Percentiles rank a stretch among this genome's conserved stretches.
phyloP scores from a whole-genome alignment of 2,329 filamentous ascomycete genomes.

The Penicillium polonicum region DNA sequence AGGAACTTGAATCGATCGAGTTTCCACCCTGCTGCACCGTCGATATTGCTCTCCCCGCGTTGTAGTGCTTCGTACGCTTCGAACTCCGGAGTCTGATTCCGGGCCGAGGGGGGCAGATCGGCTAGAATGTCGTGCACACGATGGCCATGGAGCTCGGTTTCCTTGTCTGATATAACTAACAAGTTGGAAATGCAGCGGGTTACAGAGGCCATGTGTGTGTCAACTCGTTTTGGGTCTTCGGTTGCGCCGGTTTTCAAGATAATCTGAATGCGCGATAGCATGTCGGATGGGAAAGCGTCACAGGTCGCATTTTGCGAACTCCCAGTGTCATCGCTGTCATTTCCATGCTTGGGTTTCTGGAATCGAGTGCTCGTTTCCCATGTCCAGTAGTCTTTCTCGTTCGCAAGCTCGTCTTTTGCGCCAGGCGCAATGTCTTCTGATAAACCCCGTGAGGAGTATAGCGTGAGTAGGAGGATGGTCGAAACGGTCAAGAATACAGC shows the following conservation, averaged over 20 bases:
- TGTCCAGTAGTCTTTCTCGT: conserved; percentile 19
- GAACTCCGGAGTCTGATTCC: conserved; percentile 38
- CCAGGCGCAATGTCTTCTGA: not conserved
- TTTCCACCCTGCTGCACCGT: conserved; percentile 49
- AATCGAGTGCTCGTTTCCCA: conserved; percentile 26
- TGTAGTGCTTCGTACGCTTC: conserved; percentile 44
- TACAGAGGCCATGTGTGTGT: conserved; percentile 49
- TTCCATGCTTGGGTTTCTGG: not conserved
- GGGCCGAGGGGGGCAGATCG: conserved; percentile 46
- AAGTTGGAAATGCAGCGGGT: conserved; percentile 17
- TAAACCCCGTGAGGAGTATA: not conserved
- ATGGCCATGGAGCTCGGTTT: conserved; percentile 47
- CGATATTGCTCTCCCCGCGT: conserved; percentile 34
- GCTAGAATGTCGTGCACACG: conserved; percentile 49
- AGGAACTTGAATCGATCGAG: conserved; percentile 60
- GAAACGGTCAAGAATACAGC: not conserved
- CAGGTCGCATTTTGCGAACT: conserved; percentile 9
- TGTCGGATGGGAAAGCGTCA: conserved; percentile 33
- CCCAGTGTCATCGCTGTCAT: not conserved
- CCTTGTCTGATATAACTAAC: conserved; percentile 38
- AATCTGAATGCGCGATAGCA: conserved; percentile 46
- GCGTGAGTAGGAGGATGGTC: conserved; percentile 4
- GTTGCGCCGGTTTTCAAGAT: conserved; percentile 53
- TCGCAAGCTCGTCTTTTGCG: not conserved
- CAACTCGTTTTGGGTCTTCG: conserved; percentile 42